phyloP scores from a whole-genome alignment of 805 yeast species.

The Ogataea nonfermentans region DNA sequence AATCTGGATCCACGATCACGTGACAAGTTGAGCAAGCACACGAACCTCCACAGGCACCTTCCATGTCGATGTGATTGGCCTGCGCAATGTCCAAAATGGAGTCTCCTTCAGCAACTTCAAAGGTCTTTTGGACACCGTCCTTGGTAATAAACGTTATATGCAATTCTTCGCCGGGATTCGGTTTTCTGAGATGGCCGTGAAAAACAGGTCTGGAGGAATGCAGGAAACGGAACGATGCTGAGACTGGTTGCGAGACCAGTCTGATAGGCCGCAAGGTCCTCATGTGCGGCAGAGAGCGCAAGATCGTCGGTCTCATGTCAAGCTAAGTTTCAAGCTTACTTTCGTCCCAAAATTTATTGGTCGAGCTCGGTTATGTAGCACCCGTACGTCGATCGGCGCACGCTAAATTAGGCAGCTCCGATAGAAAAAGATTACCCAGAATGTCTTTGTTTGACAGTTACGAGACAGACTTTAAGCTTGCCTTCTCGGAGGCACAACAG shows the following conservation, averaged over 20 bases:
- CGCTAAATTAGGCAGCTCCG: no score
- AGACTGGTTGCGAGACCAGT: neutral
- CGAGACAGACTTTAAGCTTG: conserved; percentile 70
- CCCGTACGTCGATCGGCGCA: conserved; percentile 12
- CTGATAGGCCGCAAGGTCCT: neutral
- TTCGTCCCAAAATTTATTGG: conserved; percentile 14
- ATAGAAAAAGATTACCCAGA: no score
- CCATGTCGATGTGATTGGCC: conserved; percentile 91
- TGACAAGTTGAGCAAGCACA: conserved; percentile 99
- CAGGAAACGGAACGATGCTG: conserved; percentile 11
- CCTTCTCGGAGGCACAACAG: conserved; percentile 66
- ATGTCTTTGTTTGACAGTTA: conserved; percentile 56
- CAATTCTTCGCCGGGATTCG: conserved; percentile 90
- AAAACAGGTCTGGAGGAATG: conserved; percentile 17
- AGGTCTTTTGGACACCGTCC: conserved; percentile 79
- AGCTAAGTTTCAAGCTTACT: conserved; percentile 8
- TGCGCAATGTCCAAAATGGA: conserved; percentile 91
- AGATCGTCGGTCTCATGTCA: conserved; percentile 1
- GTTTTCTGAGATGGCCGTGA: conserved; percentile 89
- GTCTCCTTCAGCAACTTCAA: conserved; percentile 92
- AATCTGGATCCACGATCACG: conserved; percentile 93
- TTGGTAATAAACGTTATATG: conserved; percentile 86
- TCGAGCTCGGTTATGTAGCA: conserved; percentile 11
- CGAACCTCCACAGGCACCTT: conserved; percentile 98
- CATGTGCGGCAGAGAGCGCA: neutral